These are phyloP conservation scores for Fusarium sp. DNA, from an alignment of 2,329 filamentous ascomycete species.

Conservation along the genomic window DNA sequence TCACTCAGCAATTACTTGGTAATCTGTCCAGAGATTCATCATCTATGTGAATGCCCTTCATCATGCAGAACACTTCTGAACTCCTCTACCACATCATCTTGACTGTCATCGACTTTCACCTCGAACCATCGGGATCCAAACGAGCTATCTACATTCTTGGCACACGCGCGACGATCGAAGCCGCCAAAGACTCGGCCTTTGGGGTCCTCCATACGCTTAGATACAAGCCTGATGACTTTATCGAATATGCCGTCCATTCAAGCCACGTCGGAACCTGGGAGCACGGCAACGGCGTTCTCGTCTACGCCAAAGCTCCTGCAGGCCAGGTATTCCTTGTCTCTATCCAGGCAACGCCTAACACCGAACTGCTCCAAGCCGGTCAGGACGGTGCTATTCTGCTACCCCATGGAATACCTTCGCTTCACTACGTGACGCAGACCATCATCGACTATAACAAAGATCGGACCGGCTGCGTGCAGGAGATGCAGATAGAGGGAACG, in stretches of 20 bases:
- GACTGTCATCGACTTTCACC: slow-evolving; percentile 45
- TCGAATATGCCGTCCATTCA: slow-evolving; percentile 42
- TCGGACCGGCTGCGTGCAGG: slow-evolving; percentile 47
- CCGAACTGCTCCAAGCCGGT: slow-evolving; percentile 39
- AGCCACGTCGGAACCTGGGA: slow-evolving; percentile 43
- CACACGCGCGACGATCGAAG: slow-evolving; percentile 49
- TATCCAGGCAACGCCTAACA: slow-evolving; percentile 52
- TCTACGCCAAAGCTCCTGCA: slow-evolving; percentile 49
- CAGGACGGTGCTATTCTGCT: slow-evolving; percentile 34
- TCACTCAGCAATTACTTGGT: rapidly evolving
- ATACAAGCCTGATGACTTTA: slow-evolving; percentile 52
- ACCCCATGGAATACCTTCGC: slow-evolving; percentile 40
- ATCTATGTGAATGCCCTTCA: not conserved
- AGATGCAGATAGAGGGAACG: slow-evolving; percentile 52
- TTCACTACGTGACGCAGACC: slow-evolving; percentile 56
- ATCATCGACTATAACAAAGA: slow-evolving; percentile 54
- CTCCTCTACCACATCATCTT: slow-evolving; percentile 51
- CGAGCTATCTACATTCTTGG: slow-evolving; percentile 50
- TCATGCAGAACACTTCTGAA: slow-evolving; percentile 21
- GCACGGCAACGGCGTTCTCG: slow-evolving; percentile 51
- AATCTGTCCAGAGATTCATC: not conserved
- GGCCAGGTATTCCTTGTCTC: slow-evolving; percentile 52
- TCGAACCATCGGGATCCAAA: slow-evolving; percentile 41
- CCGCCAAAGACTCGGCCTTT: slow-evolving; percentile 51
- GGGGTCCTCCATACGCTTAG: slow-evolving; percentile 45